Evolutionary conservation across 148 eudicot genomes (phyloP).

Genomic region (Beta vulgaris): DNA sequence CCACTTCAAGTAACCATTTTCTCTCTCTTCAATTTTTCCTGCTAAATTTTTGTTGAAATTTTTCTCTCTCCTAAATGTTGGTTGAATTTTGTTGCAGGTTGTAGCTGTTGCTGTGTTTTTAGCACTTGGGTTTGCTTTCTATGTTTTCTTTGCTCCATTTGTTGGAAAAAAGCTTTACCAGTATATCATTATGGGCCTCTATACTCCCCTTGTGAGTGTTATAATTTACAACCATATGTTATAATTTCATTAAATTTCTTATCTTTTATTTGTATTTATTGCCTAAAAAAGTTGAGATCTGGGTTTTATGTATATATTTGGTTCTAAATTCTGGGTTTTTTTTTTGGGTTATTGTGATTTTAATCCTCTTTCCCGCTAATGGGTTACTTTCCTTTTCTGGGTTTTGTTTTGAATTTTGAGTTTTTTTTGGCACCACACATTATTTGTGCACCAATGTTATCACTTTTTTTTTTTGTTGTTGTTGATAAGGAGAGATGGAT

Average conservation of each 20-base stretch:
- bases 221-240: neutral
- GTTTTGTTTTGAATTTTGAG: constrained; percentile 17
- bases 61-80: neutral
- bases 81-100: constrained; percentile 49
- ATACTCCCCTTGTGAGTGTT: constrained; percentile 84
- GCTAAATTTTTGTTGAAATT: neutral
- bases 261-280: constrained; percentile 11
- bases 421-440: constrained; percentile 30
- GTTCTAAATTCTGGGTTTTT: constrained; percentile 17
- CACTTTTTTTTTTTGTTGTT: constrained; percentile 20
- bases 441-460: constrained; percentile 17
- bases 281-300: constrained; percentile 51
- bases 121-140: constrained; percentile 94
- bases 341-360: constrained; percentile 3
- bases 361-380: constrained; percentile 9
- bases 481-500: constrained; percentile 34
- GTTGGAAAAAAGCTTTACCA: constrained; percentile 76
- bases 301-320: constrained; percentile 19
- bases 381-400: constrained; percentile 31
- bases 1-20: constrained; percentile 70
- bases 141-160: constrained; percentile 96
- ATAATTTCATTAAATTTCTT: neutral
- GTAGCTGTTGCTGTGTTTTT: constrained; percentile 89
- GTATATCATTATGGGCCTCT: constrained; percentile 77
- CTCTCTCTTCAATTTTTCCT: neutral